These are phyloP conservation scores for Fusarium temperatum DNA, from an alignment of 2,329 filamentous ascomycete genomes.

Conservation along the genomic window DNA sequence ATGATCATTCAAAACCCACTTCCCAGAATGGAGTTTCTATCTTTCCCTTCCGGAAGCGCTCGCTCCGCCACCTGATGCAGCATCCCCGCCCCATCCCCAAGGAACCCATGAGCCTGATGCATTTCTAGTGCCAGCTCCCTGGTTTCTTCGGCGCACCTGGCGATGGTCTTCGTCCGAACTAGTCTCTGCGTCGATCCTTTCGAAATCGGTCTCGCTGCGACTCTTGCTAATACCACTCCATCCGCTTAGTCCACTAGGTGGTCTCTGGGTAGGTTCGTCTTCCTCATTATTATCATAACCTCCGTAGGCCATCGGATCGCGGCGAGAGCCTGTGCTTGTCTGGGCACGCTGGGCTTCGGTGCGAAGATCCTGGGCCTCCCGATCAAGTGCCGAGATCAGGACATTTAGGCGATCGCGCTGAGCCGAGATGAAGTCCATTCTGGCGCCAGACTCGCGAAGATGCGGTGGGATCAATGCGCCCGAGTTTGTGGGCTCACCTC, in stretches of 20 bases:
- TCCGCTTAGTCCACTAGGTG: constrained; percentile 58
- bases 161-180: constrained; percentile 62
- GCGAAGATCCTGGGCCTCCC: constrained; percentile 73
- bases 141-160: constrained; percentile 46
- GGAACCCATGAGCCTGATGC: constrained; percentile 58
- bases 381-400: constrained; percentile 80
- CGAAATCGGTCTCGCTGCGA: constrained; percentile 87
- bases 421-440: constrained; percentile 78
- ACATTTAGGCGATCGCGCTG: constrained; percentile 82
- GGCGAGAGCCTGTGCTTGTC: constrained; percentile 32
- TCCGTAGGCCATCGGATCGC: constrained; percentile 38
- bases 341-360: constrained; percentile 45
- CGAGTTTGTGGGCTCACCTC: constrained; percentile 47
- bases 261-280: constrained; percentile 51
- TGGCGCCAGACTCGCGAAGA: constrained; percentile 70
- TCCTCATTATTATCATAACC: constrained; percentile 44
- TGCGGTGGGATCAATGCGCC: constrained; percentile 75
- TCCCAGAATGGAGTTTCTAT: constrained; percentile 39
- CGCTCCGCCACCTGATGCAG: constrained; percentile 19
- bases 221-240: constrained; percentile 76
- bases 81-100: constrained; percentile 55
- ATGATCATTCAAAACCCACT: constrained; percentile 43
- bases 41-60: constrained; percentile 53
- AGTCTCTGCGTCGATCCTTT: constrained; percentile 83
- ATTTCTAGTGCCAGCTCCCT: constrained; percentile 32